Evolutionary conservation across 1,284 basidiomycete species (phyloP), one percentile per base, ranked within the genome.

Genomic region (Tilletia setariae): DNA sequence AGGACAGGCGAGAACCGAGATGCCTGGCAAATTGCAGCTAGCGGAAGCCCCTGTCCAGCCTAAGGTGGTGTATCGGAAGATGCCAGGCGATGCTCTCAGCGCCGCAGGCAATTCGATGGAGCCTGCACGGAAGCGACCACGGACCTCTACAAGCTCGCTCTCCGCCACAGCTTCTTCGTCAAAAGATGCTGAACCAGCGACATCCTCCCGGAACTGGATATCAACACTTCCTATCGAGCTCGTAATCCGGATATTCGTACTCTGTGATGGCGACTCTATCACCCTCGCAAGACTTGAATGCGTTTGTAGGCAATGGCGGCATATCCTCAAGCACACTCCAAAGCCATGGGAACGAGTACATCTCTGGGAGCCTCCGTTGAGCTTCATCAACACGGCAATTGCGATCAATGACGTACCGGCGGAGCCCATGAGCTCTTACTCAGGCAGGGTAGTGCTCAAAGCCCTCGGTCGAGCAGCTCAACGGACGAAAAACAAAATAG

Each of bases 261-360:
- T 30, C 28, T 61, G 56, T 30, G 56, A 61, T n/a, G 56, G 56
- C 13, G 56, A 61, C 32, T 16, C 32, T 2, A n/a, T 61, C 28
- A 40, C 56, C 8, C 56, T 61, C 56, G 28, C n/a, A 3, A 61
- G n/a, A 21, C 9, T 61, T 13, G 56, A 32, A 40, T 21, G 56
- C 25, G 56, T 61, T 16, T 61, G 56, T 35, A 25, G 56, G 1
- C 28, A 35, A 16, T 61, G 56, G 56, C 28, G 56, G 2, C 28
- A 61, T 16, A 61, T 61, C 28, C 56, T 61, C 6, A 25, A 30
- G 15, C 28, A 61, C 28, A 30, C 56, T 25, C 56, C 56, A 2
- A 30, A 32, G 4, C 56, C 56, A 21, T 61, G 56, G 56, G 35
- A 32, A 61, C 30, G 19, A 19, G 32, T 61, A 9, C 28, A 61